These are phyloP conservation scores for Ceratocystis harringtonii DNA, from an alignment of 2,329 filamentous ascomycete genomes.

Conservation along the genomic window DNA sequence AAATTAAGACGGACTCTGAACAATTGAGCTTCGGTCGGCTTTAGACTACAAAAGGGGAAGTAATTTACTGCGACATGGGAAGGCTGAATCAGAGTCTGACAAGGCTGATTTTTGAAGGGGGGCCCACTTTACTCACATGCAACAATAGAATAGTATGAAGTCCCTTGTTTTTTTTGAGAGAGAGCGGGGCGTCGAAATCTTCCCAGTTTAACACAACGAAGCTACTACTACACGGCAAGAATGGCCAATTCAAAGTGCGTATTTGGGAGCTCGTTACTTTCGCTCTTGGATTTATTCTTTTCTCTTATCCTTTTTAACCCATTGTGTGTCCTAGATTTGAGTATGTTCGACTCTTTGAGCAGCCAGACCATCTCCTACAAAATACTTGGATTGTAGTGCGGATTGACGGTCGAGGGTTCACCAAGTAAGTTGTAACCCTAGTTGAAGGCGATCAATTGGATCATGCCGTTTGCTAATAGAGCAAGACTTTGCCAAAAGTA, in stretches of 20 bases:
- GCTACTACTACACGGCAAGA: slow-evolving; percentile 9
- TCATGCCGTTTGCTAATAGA: slow-evolving; percentile 17
- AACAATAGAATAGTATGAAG: not conserved
- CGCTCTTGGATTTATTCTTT: not conserved
- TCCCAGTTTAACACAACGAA: not conserved
- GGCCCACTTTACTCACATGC: slow-evolving; percentile 7
- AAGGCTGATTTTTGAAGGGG: slow-evolving; percentile 8
- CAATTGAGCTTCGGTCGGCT: not conserved
- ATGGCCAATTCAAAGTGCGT: slow-evolving; percentile 44
- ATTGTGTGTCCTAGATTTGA: slow-evolving; percentile 50
- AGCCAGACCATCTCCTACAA: slow-evolving; percentile 60
- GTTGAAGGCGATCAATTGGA: not conserved
- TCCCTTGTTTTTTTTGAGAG: not conserved
- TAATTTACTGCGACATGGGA: not conserved
- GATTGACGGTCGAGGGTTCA: slow-evolving; percentile 87
- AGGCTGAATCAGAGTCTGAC: slow-evolving; percentile 16
- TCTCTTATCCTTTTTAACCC: not conserved
- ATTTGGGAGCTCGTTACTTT: not conserved
- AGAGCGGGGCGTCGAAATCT: slow-evolving; percentile 7
- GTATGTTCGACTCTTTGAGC: slow-evolving; percentile 86
- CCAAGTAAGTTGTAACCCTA: slow-evolving; percentile 48
- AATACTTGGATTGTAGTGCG: slow-evolving; percentile 95
- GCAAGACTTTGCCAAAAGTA: slow-evolving; percentile 67
- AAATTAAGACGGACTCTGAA: not conserved
- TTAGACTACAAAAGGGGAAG: not conserved